Evolutionary conservation across 2,329 filamentous ascomycete genomes (phyloP), one percentile per base, ranked within the genome.

Genomic region (Monosporascus sp.): DNA sequence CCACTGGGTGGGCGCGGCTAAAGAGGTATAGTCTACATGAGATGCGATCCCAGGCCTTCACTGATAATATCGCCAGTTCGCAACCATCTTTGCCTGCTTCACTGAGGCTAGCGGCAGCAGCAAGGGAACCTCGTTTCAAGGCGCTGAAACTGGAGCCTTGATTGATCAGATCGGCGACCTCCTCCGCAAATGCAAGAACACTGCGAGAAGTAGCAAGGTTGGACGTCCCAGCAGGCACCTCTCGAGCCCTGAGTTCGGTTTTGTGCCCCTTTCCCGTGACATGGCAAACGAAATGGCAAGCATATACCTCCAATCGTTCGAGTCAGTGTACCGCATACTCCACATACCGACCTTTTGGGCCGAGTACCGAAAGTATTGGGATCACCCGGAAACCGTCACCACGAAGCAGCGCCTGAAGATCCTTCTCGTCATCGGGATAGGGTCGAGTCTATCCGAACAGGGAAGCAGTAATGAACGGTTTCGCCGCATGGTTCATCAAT

Each of bases 331-430:
- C 50, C 74, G 78, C 3, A 76, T 84, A 45, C 62, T 84, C 0
- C 80, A 84, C 51, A 62, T 69, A 5, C 79, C 79, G 0, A 75
- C 72, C 0, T 85, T 83, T 54, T 73, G 72, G 70, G 57, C 66
- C 20, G 74, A 80, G 7, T 83, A 81, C 57, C 54, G 67, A 3
- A 62, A 50, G 1, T 78, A 77, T 55, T 82, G 78, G 78, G 62
- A 69, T 3, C 9, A 69, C 3, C 65, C 70, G 0, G 62, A 65
- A 5, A 57, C 7, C 7, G 57, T 60, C 2, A 53, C 61, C 1
- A 54, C 49, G 6, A 62, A 58, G 3, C 27, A 66, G 3, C 65
- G 66, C 2, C 65, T 75, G 5, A 70, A 69, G n/a, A 55, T 74
- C 1, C 65, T 73, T 3, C 68, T 77, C 7, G 71, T 71, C 9